phyloP scores from a whole-genome alignment of 179 eudicot species.

The Beta macrorhiza region DNA sequence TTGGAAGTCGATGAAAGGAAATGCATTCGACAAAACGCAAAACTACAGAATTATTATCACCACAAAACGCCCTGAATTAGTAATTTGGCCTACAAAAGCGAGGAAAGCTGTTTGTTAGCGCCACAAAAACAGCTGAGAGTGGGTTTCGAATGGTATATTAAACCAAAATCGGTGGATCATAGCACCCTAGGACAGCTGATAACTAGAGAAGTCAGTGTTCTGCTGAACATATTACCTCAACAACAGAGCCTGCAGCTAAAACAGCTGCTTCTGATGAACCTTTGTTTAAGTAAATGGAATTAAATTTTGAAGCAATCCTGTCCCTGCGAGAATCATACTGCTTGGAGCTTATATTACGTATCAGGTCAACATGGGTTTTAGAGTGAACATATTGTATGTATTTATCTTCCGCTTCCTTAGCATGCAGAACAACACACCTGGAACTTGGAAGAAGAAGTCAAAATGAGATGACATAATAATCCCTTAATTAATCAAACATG shows the following conservation, averaged over 20 bases:
- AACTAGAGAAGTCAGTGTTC: background rate
- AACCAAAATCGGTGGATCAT: background rate
- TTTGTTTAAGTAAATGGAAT: conserved; percentile 84
- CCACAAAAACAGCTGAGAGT: too few relatives aligned
- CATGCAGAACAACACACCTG: conserved; percentile 74
- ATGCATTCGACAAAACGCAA: background rate
- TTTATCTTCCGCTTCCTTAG: conserved; percentile 74
- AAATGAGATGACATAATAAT: background rate
- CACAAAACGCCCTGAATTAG: too few relatives aligned
- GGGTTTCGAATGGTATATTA: too few relatives aligned
- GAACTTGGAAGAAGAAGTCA: conserved; percentile 44
- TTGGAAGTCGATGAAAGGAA: background rate
- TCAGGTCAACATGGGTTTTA: conserved; percentile 59
- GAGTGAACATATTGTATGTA: conserved; percentile 74
- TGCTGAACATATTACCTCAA: conserved; percentile 52
- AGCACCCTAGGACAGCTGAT: background rate
- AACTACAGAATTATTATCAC: background rate
- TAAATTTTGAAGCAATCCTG: conserved; percentile 54
- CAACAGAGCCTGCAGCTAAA: conserved; percentile 92
- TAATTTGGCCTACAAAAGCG: too few relatives aligned
- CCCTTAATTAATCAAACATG: background rate
- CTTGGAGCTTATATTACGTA: conserved; percentile 71
- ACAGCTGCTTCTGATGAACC: conserved; percentile 92
- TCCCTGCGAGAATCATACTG: conserved; percentile 46
- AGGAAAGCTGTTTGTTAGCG: too few relatives aligned